Conservation (phyloP, 768 basidiomycete species). For the Ramaria sp. region DNA sequence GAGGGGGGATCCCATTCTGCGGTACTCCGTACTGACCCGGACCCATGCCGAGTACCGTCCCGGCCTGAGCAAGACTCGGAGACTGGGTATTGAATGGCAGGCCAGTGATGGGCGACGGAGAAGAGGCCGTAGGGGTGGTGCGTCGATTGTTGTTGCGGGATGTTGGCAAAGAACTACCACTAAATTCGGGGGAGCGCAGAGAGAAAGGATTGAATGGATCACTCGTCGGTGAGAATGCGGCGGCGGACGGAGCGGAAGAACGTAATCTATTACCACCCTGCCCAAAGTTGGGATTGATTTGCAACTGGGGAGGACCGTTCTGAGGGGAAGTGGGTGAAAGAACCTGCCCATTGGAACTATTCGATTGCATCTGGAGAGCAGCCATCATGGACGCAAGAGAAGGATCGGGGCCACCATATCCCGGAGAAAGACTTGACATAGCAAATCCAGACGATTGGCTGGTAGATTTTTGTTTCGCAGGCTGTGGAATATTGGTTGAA, state of each 20-base stretch:
- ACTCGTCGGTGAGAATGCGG: constrained; percentile 38
- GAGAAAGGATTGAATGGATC: constrained; percentile 52
- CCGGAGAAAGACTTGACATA: constrained; percentile 66
- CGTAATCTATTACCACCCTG: constrained; percentile 14
- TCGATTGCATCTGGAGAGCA: constrained; percentile 81
- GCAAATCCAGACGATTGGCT: constrained; percentile 41
- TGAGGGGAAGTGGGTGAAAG: constrained; percentile 32
- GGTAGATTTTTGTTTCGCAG: constrained; percentile 48
- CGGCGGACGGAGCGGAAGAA: constrained; percentile 27
- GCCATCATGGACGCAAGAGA: constrained; percentile 90
- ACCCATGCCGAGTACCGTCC: constrained; percentile 49
- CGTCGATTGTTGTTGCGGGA: constrained; percentile 30
- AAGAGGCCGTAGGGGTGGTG: constrained; percentile 21
- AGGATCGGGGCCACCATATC: constrained; percentile 75
- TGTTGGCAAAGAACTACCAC: constrained; percentile 3
- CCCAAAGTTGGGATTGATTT: constrained; percentile 56
- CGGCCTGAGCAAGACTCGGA: constrained; percentile 45
- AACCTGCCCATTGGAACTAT: constrained; percentile 30
- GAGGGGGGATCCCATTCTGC: constrained; percentile 34
- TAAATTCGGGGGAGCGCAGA: constrained; percentile 35
- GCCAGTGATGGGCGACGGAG: constrained; percentile 20
- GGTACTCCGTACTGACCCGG: constrained; percentile 51
- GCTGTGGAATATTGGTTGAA: constrained; percentile 40
- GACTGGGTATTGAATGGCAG: constrained; percentile 51
- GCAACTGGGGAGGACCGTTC: constrained; percentile 56